These are phyloP conservation scores for Talaromyces sp. DNA, from an alignment of 2,329 filamentous ascomycete genomes.

Conservation along the genomic window DNA sequence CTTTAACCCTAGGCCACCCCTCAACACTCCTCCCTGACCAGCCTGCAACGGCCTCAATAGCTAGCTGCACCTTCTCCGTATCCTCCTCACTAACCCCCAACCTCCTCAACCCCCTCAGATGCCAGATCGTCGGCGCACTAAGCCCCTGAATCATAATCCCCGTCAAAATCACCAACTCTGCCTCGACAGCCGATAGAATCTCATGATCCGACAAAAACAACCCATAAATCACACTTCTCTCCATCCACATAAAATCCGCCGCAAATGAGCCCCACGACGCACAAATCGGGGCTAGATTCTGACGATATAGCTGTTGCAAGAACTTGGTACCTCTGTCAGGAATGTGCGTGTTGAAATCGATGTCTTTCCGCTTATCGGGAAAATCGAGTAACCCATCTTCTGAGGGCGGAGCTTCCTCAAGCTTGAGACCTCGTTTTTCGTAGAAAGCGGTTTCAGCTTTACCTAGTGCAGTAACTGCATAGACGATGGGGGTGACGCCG, in stretches of 20 bases:
- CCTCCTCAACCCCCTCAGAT: conserved; percentile 43
- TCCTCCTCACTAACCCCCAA: conserved; percentile 40
- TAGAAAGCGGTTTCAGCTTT: conserved; percentile 24
- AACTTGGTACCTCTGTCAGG: conserved; percentile 28
- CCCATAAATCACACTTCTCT: conserved; percentile 69
- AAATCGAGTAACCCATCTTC: conserved; percentile 19
- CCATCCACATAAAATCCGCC: conserved; percentile 63
- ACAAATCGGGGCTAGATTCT: conserved; percentile 31
- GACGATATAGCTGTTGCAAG: conserved; percentile 29
- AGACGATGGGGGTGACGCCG: conserved; percentile 32
- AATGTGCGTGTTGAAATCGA: conserved; percentile 23
- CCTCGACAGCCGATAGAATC: conserved; percentile 42
- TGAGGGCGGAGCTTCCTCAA: conserved; percentile 16
- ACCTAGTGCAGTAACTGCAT: conserved; percentile 29
- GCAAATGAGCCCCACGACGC: conserved; percentile 29
- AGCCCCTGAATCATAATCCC: conserved; percentile 47
- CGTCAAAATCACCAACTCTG: conserved; percentile 43
- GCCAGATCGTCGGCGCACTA: conserved; percentile 43
- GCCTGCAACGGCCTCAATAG: conserved; percentile 22
- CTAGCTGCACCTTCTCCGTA: conserved; percentile 34
- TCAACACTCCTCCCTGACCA: conserved; percentile 23
- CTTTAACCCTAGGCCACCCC: conserved; percentile 24
- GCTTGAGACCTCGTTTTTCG: conserved; percentile 19
- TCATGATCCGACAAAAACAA: conserved; percentile 48
- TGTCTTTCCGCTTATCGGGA: conserved; percentile 21